These are phyloP conservation scores for Raffaelea deltoideospora DNA, from an alignment of 2,329 filamentous ascomycete species.

Conservation along the genomic window DNA sequence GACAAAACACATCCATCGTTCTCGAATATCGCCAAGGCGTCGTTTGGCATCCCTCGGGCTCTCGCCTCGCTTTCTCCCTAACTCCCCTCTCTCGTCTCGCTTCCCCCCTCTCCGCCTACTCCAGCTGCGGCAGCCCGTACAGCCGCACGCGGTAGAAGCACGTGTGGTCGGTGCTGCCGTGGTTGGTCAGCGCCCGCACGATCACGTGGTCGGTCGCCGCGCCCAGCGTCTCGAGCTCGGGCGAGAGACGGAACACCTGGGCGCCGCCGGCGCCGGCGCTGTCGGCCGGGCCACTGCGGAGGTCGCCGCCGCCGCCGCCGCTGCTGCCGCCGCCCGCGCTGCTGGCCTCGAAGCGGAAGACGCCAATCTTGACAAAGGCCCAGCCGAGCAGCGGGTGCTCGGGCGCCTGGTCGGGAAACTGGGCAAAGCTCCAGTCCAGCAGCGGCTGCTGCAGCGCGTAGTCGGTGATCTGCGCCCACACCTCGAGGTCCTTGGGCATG, in stretches of 20 bases:
- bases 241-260: conserved; percentile 37
- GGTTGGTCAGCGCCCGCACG: conserved; percentile 41
- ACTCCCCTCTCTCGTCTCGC: neutral
- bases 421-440: conserved; percentile 24
- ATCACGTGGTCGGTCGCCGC: conserved; percentile 36
- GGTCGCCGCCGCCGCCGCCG: conserved; percentile 29
- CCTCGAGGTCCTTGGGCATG: conserved; percentile 52
- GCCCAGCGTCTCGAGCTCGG: conserved; percentile 30
- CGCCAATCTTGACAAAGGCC: conserved; percentile 40
- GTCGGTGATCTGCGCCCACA: conserved; percentile 48
- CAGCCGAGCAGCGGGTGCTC: conserved; percentile 16
- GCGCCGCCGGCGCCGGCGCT: conserved; percentile 19
- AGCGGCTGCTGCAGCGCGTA: conserved; percentile 20
- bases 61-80: neutral
- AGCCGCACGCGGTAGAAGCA: conserved; percentile 51
- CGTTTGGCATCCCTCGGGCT: too few species aligned
- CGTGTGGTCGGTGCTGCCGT: conserved; percentile 41
- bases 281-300: conserved; percentile 18
- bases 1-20: too few species aligned
- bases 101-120: neutral
- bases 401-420: conserved; percentile 20
- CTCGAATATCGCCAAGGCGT: too few species aligned
- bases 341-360: conserved; percentile 36
- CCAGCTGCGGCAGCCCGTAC: conserved; percentile 27
- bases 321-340: conserved; percentile 19